Base-by-base conservation (phyloP, 495 filamentous ascomycete species). In the Parathielavia appendiculata region DNA sequence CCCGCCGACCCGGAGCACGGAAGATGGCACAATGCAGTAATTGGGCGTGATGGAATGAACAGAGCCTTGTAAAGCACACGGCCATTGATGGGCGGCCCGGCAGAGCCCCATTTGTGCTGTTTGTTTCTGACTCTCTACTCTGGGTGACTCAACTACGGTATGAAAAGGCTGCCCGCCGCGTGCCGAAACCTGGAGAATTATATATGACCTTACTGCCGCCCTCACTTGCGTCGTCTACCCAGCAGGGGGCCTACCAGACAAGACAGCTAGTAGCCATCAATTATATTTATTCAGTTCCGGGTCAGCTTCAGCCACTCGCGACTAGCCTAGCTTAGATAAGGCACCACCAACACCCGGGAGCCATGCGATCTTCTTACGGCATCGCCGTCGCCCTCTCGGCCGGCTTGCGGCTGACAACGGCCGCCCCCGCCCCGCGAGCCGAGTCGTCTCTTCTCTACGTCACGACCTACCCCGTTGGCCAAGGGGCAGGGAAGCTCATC, bases 401-500 rank as follows among this genome's bases (percentile, higher is more conserved):
- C 7, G 46, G 60, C 51, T 32, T 63, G 40, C 45, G 30, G 14
- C 20, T 59, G n/a, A 44, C 56, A 2, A 19, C 19, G 1, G 60
- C 60, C 16, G 56, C 56, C 13, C 54, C 60, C 4, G 46, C 56
- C 13, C 54, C 60, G 4, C 46, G 43, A 34, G n/a, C 43, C 34
- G 13, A 38, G 36, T 44, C 56, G 14, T n/a, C 30, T 19, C 34
- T 44, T 6, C 60, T 63, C 13, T 58, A 30, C 16, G 60, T 63
- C 20, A 40, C 60, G 1, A 47, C 51, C 19, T 63, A 58, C 46
- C 60, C 60, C 17, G 8, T 16, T 12, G 55, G 26, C 4, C 36
- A 41, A 0, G 49, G 16, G 4, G 5, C n/a, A 9, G 60, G 60
- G 46, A 41, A 48, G 17, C 69, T 88, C 63, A 81, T 80, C 53